Conservation (phyloP, 2,329 filamentous ascomycete genomes). For the Bipolaris cookei region DNA sequence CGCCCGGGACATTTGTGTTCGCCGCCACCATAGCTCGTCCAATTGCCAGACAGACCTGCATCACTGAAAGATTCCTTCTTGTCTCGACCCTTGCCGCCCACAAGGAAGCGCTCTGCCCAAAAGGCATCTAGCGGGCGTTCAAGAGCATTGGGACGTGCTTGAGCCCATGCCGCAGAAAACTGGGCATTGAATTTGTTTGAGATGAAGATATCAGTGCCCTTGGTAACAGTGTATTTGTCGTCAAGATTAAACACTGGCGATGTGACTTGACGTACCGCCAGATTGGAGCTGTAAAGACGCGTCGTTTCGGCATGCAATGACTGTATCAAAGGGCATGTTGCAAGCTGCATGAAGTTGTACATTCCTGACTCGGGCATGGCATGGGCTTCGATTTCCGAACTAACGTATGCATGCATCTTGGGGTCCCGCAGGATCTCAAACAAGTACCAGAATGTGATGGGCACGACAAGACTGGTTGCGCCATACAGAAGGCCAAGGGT, state of each 20-base stretch:
- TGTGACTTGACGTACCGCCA: conserved; percentile 14
- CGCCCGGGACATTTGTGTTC: conserved; percentile 28
- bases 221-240: conserved; percentile 17
- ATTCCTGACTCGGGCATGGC: background rate
- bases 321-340: conserved; percentile 21
- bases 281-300: conserved; percentile 16
- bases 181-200: conserved; percentile 13
- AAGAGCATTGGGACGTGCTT: background rate
- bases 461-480: conserved; percentile 20
- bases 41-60: conserved; percentile 19
- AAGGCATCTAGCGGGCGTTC: conserved; percentile 14
- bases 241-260: conserved; percentile 15
- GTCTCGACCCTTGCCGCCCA: background rate
- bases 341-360: conserved; percentile 21
- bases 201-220: conserved; percentile 21
- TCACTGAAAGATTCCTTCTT: conserved; percentile 21
- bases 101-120: conserved; percentile 26
- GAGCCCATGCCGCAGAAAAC: conserved; percentile 12
- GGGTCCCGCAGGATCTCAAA: conserved; percentile 20
- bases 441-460: conserved; percentile 26
- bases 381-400: conserved; percentile 1
- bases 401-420: background rate
- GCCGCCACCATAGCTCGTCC: conserved; percentile 26
- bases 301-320: conserved; percentile 24
- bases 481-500: conserved; percentile 24